Percentiles rank a stretch among this genome's conserved stretches.
phyloP scores from a whole-genome alignment of 352 stramenopile genomes.

The Globisporangium okanoganense region DNA sequence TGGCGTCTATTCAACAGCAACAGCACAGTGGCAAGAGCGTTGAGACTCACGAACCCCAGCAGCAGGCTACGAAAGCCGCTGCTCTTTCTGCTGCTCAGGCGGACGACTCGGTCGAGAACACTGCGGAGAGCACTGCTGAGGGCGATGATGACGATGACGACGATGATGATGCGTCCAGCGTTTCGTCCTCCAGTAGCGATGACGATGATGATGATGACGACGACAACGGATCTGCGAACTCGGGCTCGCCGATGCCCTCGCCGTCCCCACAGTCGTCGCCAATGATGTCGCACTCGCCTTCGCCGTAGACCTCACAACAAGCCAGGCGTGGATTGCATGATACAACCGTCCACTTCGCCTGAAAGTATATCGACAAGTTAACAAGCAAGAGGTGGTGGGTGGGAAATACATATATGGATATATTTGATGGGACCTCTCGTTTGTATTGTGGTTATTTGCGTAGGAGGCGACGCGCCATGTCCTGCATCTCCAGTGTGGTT shows the following conservation, averaged over 20 bases:
- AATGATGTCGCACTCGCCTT: constrained; percentile 58
- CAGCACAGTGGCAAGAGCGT: neutral
- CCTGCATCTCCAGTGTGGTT: constrained; percentile 32
- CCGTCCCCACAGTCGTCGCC: constrained; percentile 49
- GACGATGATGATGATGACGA: constrained; percentile 30
- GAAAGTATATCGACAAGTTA: too few relatives aligned
- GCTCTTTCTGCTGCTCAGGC: neutral
- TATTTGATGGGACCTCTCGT: neutral
- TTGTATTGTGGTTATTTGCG: constrained; percentile 28
- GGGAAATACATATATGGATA: constrained; percentile 3
- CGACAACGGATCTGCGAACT: constrained; percentile 57
- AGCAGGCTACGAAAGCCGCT: neutral
- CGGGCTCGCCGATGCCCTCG: constrained; percentile 48
- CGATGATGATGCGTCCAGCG: constrained; percentile 36
- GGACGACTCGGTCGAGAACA: constrained; percentile 15
- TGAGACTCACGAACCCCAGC: neutral
- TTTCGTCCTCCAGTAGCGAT: constrained; percentile 22
- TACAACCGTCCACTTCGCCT: too few relatives aligned
- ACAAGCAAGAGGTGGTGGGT: neutral
- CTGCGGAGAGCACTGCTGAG: constrained; percentile 19
- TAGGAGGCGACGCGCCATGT: constrained; percentile 23
- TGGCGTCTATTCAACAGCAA: neutral
- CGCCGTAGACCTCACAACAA: constrained; percentile 38
- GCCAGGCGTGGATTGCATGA: neutral
- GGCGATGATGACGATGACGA: constrained; percentile 44